Conservation (phyloP, 495 filamentous ascomycete species). For the Halenospora varia region DNA sequence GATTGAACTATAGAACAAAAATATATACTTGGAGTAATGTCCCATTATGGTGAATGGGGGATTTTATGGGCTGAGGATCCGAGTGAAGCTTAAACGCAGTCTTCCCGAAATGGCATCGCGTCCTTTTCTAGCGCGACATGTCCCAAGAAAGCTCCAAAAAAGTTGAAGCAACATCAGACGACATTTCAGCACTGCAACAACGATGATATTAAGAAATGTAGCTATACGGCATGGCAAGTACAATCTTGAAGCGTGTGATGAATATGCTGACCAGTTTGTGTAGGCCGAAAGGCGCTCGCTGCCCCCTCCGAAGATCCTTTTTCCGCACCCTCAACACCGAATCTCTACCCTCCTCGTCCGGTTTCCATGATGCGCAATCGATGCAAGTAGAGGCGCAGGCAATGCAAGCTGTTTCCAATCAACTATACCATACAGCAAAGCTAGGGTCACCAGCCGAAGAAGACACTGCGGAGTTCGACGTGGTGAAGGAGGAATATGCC, state of each 20-base stretch:
- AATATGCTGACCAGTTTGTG: background rate
- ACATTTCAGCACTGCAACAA: slow-evolving; percentile 1
- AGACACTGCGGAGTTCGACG: slow-evolving; percentile 10
- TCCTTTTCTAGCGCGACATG: slow-evolving; percentile 6
- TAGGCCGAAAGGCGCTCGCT: slow-evolving; percentile 44
- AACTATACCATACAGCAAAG: slow-evolving; percentile 7
- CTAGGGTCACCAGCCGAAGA: slow-evolving; percentile 13
- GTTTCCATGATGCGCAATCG: too few species aligned
- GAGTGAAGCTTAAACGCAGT: too few species aligned
- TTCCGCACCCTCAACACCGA: slow-evolving; percentile 23
- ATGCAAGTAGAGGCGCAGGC: slow-evolving; percentile 18
- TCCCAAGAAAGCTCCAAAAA: slow-evolving; percentile 15
- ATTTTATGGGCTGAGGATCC: too few species aligned
- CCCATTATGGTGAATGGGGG: too few species aligned
- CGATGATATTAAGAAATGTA: slow-evolving; percentile 50
- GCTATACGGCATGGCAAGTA: slow-evolving; percentile 43
- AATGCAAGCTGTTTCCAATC: slow-evolving; percentile 16
- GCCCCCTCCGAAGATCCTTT: slow-evolving; percentile 32
- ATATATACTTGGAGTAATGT: too few species aligned
- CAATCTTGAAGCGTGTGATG: background rate
- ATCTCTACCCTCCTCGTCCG: too few species aligned
- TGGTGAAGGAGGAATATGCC: slow-evolving; percentile 6
- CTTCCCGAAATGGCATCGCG: slow-evolving; percentile 10
- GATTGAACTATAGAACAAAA: too few species aligned
- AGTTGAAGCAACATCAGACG: slow-evolving; percentile 7